Percentiles rank a stretch among this genome's conserved stretches.
These are phyloP conservation scores for Neckera pumila DNA, from an alignment of 225 moss, liverwort and hornwort genomes.

Conservation along the genomic window DNA sequence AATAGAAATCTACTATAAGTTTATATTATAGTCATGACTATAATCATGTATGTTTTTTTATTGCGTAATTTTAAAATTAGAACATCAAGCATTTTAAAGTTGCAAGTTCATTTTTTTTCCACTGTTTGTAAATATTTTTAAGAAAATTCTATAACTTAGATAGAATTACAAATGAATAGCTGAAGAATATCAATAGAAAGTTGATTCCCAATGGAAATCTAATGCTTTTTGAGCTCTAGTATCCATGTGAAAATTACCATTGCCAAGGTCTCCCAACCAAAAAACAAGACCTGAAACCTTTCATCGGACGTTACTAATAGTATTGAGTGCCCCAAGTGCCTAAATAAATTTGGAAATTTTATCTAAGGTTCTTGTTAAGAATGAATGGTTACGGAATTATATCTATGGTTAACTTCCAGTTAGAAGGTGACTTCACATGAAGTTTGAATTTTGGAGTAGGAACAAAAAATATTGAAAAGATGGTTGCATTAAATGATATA, in stretches of 20 bases:
- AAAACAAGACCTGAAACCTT: neutral
- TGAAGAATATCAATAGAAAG: neutral
- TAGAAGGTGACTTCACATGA: neutral
- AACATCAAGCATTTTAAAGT: neutral
- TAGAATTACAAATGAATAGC: neutral
- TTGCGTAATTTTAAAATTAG: neutral
- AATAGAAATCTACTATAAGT: accelerated
- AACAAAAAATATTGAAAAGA: neutral
- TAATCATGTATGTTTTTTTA: neutral
- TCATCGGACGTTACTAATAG: accelerated
- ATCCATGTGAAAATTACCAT: neutral
- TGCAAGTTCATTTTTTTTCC: neutral
- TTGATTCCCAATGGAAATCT: neutral
- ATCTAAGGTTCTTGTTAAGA: neutral
- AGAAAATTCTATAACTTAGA: neutral
- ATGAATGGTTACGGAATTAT: neutral
- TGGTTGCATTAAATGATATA: neutral
- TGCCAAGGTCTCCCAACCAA: neutral
- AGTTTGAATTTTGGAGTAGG: neutral
- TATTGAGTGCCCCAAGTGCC: accelerated
- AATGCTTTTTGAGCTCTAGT: neutral
- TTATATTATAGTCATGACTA: neutral
- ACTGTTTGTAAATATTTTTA: neutral
- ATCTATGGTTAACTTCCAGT: neutral
- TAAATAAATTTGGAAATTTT: neutral